phyloP scores from a whole-genome alignment of 805 yeast genomes.

The Debaryomyces prosopidis region DNA sequence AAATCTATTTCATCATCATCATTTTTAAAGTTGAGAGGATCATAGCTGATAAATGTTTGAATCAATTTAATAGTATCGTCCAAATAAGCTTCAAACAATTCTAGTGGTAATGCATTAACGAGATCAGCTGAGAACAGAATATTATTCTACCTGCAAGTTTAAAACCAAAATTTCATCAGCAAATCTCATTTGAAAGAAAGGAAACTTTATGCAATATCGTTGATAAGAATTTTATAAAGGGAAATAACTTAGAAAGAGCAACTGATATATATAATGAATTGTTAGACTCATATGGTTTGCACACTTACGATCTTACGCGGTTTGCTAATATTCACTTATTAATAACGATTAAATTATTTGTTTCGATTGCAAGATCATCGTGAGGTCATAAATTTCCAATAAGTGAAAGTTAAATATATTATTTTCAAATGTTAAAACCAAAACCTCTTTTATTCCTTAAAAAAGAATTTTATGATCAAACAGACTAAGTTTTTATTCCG shows the following conservation, averaged over 20 bases:
- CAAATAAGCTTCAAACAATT: slow-evolving; percentile 11
- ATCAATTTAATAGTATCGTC: slow-evolving; percentile 17
- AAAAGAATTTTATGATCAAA: too few species aligned
- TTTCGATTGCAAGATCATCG: too few species aligned
- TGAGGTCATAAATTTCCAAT: too few species aligned
- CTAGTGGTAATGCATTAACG: slow-evolving; percentile 16
- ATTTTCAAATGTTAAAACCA: too few species aligned
- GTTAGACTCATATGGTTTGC: slow-evolving; percentile 68
- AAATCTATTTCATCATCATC: slow-evolving; percentile 36
- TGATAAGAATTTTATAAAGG: slow-evolving; percentile 67
- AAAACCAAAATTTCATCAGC: slow-evolving; percentile 76
- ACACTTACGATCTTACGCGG: slow-evolving; percentile 74
- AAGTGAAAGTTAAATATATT: too few species aligned
- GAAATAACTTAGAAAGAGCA: slow-evolving; percentile 77
- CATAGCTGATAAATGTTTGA: slow-evolving; percentile 26
- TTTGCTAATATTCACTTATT: slow-evolving; percentile 74
- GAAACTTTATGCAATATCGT: slow-evolving; percentile 69
- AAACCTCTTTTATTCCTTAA: too few species aligned
- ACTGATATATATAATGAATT: slow-evolving; percentile 78
- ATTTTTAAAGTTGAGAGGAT: slow-evolving; percentile 34
- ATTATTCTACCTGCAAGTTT: slow-evolving; percentile 53
- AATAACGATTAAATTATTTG: too few species aligned
- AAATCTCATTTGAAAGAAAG: slow-evolving; percentile 77
- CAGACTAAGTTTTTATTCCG: too few species aligned
- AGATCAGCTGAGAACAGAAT: slow-evolving; percentile 77